Evolutionary conservation across 352 stramenopile species (phyloP).

Genomic region (Pythium brassicae): DNA sequence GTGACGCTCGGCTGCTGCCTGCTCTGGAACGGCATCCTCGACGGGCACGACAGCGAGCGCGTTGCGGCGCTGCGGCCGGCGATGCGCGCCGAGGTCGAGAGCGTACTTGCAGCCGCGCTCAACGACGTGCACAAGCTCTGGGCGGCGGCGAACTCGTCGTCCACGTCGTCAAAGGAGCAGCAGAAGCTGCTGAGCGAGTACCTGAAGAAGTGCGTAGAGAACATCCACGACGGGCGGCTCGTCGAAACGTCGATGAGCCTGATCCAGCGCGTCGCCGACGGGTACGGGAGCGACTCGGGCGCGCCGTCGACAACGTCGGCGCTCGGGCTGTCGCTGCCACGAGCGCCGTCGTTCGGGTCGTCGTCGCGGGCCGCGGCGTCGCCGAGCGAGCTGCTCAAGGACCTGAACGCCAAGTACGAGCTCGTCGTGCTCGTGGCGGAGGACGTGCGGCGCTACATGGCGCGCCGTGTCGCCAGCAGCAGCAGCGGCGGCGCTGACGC

Average conservation of each 20-base stretch:
- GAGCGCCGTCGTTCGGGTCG: conserved; percentile 14
- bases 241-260: conserved; percentile 78
- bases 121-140: conserved; percentile 71
- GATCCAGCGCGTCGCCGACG: conserved; percentile 61
- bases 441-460: conserved; percentile 48
- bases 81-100: conserved; percentile 49
- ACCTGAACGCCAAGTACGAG: conserved; percentile 54
- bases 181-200: conserved; percentile 72
- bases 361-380: conserved; percentile 31
- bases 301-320: conserved; percentile 34
- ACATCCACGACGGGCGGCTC: conserved; percentile 47
- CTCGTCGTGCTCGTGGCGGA: conserved; percentile 57
- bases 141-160: conserved; percentile 36
- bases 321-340: conserved; percentile 25
- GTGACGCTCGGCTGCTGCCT: conserved; percentile 68
- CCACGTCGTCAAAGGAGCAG: conserved; percentile 57
- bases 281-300: conserved; percentile 32
- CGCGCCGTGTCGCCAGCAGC: background rate
- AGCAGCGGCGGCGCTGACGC: too few species aligned
- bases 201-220: conserved; percentile 63
- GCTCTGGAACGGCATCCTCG: conserved; percentile 70
- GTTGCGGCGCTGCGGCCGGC: conserved; percentile 19
- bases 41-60: conserved; percentile 5
- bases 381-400: conserved; percentile 56
- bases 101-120: conserved; percentile 61